Conservation (phyloP, 2,329 filamentous ascomycete genomes). For the Xylariaceae sp. region DNA sequence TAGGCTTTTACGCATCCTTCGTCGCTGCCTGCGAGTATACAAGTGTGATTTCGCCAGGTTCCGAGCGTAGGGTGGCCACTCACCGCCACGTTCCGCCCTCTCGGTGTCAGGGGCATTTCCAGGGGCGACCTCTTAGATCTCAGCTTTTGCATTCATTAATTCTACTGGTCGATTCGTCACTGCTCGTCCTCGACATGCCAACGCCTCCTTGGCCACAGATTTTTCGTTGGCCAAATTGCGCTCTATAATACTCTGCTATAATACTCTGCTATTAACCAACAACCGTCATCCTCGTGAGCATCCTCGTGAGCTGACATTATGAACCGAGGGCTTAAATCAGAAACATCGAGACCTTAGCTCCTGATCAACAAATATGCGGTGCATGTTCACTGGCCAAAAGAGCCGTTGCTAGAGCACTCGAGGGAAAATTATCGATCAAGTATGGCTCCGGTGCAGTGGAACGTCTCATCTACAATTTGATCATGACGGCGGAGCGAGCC, state of each 20-base stretch:
- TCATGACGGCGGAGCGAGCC: too few relatives aligned
- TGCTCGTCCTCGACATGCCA: conserved; percentile 17
- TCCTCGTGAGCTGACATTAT: not conserved
- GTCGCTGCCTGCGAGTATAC: not conserved
- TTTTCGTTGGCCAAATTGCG: conserved; percentile 2
- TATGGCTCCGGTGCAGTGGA: conserved; percentile 6
- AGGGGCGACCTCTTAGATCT: conserved; percentile 31
- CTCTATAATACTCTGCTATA: conserved; percentile 6
- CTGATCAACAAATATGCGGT: not conserved
- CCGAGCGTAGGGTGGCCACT: conserved; percentile 2
- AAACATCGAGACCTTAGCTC: not conserved
- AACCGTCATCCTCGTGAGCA: not conserved
- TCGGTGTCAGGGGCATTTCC: conserved; percentile 27
- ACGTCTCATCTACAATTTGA: conserved; percentile 19
- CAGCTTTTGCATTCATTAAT: conserved; percentile 20
- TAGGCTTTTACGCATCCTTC: not conserved
- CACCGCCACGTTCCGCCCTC: conserved; percentile 25
- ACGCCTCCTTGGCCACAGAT: conserved; percentile 27
- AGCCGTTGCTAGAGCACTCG: conserved; percentile 1
- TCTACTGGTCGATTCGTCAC: conserved; percentile 29
- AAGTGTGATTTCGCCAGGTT: not conserved
- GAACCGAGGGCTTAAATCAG: not conserved
- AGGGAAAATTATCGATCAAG: conserved; percentile 11
- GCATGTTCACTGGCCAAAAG: not conserved
- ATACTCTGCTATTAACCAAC: not conserved